phyloP scores from a whole-genome alignment of 1,139 yeast species.

The Petasospora fabianii region DNA sequence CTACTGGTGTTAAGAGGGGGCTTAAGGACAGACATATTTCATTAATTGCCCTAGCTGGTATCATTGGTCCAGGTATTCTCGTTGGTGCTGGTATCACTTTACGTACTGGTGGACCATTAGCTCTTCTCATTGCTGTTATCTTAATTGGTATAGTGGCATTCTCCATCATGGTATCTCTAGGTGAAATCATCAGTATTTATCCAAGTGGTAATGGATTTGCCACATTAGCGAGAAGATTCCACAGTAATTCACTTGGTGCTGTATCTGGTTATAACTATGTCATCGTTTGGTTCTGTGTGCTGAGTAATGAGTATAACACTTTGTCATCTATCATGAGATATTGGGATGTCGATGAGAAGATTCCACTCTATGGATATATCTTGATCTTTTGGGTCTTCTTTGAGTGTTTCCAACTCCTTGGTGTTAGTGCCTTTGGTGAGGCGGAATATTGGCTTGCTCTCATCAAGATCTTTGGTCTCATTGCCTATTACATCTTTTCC shows the following conservation, averaged over 20 bases:
- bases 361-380: slow-evolving; percentile 67
- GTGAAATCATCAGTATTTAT: slow-evolving; percentile 75
- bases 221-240: slow-evolving; percentile 54
- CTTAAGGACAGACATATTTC: slow-evolving; percentile 59
- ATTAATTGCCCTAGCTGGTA: slow-evolving; percentile 50
- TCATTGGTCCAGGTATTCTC: slow-evolving; percentile 42
- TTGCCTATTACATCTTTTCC: slow-evolving; percentile 70
- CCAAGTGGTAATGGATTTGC: slow-evolving; percentile 69
- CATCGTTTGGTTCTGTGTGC: slow-evolving; percentile 84
- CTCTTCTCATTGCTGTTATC: slow-evolving; percentile 56
- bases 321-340: slow-evolving; percentile 68
- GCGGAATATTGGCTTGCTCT: slow-evolving; percentile 67
- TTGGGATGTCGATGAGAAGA: slow-evolving; percentile 62
- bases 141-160: slow-evolving; percentile 65
- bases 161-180: slow-evolving; percentile 64
- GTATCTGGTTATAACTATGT: slow-evolving; percentile 82
- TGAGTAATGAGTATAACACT: slow-evolving; percentile 77
- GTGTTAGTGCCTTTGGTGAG: slow-evolving; percentile 64
- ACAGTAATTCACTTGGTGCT: slow-evolving; percentile 69
- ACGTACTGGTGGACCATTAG: slow-evolving; percentile 59
- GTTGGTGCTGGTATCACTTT: slow-evolving; percentile 42
- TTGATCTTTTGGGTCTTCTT: slow-evolving; percentile 48
- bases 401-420: slow-evolving; percentile 47
- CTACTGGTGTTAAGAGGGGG: slow-evolving; percentile 41
- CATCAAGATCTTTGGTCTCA: slow-evolving; percentile 63